These are phyloP conservation scores for Camellia japonica DNA, from an alignment of 148 eudicot genomes.

Conservation along the genomic window DNA sequence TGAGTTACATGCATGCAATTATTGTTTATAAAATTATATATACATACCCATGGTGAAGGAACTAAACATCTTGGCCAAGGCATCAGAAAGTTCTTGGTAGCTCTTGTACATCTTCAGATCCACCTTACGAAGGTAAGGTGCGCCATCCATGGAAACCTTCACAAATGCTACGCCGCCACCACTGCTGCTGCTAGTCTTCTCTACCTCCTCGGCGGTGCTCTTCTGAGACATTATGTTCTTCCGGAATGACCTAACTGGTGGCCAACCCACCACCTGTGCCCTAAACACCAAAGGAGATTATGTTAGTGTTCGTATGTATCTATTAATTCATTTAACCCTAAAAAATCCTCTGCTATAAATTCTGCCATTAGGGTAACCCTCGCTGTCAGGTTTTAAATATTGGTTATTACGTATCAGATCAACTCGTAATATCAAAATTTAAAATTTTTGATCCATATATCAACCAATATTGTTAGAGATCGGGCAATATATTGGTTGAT, in stretches of 20 bases:
- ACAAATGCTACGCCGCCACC: slow-evolving; percentile 37
- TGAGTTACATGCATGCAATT: not conserved
- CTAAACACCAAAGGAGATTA: slow-evolving; percentile 12
- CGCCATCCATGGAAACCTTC: slow-evolving; percentile 71
- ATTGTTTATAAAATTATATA: not conserved
- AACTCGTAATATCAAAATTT: too few relatives aligned
- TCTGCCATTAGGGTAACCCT: too few relatives aligned
- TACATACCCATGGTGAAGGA: slow-evolving; percentile 59
- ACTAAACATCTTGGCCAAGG: slow-evolving; percentile 69
- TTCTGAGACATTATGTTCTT: slow-evolving; percentile 43
- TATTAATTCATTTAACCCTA: not conserved
- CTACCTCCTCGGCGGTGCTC: slow-evolving; percentile 24
- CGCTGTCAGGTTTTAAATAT: too few relatives aligned
- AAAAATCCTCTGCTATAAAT: not conserved
- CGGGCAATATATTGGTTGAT: too few relatives aligned
- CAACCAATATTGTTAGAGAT: too few relatives aligned
- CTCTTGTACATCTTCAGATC: slow-evolving; percentile 62
- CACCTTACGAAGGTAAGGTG: slow-evolving; percentile 68
- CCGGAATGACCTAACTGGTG: slow-evolving; percentile 46
- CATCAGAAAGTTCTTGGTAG: slow-evolving; percentile 59
- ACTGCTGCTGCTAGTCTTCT: slow-evolving; percentile 18
- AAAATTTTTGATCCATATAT: too few relatives aligned
- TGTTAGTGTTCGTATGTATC: not conserved
- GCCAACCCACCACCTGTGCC: slow-evolving; percentile 53
- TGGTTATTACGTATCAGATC: too few relatives aligned